Evolutionary conservation across 176 grass and related monocot genomes (phyloP), one percentile per base, ranked within the genome.

Genomic region (Triticum urartu): DNA sequence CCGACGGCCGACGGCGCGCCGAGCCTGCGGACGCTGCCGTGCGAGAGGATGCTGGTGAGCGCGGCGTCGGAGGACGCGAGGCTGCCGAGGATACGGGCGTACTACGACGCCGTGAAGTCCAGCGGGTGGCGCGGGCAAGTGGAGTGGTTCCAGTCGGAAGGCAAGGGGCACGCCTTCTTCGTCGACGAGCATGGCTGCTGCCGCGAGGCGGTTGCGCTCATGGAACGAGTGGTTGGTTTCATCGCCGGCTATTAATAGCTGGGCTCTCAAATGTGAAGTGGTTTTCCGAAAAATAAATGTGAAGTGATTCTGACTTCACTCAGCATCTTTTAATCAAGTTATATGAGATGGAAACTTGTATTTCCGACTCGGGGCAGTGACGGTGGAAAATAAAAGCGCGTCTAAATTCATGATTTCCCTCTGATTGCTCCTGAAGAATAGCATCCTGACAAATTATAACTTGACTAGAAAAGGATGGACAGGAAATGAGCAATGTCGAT

Each of bases 91-190:
- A 68, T 82, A 3, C 79, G 81, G 5, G 85, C 45, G 36, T 92
- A 94, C 86, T 69, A 64, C 14, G 78, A 89, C 39, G 89, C 87
- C 12, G 52, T 94, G 54, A 81, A 36, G 60, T 50, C 72, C 48
- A 90, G 86, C 48, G 79, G 91, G n/a, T 91, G 92, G 92, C 6
- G 4, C 3, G 94, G 90, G 40, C 33, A 73, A 61, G 28, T 25
- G 34, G 78, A 91, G 25, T 90, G 87, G 80, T 82, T 85, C 66
- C 74, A 88, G 84, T 65, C 92, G 0, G 8, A 89, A 66, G 94
- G 81, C 34, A 43, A 91, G 72, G 77, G 42, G 33, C 94, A 97
- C 39, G 22, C 2, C 36, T 97, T 91, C 81, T 82, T 92, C 81
- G 1, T 86, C 12, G 3, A 3, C 0, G 60, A 86, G 4, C 32